Evolutionary conservation across 805 yeast species (phyloP).

Genomic region (Pachysolen tannophilus): DNA sequence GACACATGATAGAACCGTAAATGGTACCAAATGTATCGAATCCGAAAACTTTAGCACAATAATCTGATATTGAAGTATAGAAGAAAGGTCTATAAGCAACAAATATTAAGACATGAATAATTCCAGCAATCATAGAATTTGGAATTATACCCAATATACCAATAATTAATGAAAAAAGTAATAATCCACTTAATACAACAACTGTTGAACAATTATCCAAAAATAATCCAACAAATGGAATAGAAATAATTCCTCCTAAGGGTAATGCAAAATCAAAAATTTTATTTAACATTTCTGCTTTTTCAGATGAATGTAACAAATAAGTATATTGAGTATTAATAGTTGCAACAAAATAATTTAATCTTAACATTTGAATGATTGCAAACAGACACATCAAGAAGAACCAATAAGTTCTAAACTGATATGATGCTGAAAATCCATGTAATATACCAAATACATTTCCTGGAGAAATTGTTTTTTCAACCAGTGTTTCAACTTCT

Average conservation of each 20-base stretch:
- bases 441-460: slow-evolving; percentile 47
- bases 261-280: slow-evolving; percentile 48
- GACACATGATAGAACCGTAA: slow-evolving; percentile 77
- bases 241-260: slow-evolving; percentile 45
- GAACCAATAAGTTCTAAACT: slow-evolving; percentile 47
- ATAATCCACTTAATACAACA: slow-evolving; percentile 30
- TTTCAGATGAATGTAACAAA: slow-evolving; percentile 29
- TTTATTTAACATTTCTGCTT: slow-evolving; percentile 34
- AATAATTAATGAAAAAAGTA: slow-evolving; percentile 32
- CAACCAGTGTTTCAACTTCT: slow-evolving; percentile 33
- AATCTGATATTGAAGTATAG: slow-evolving; percentile 89
- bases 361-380: slow-evolving; percentile 48
- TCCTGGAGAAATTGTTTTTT: slow-evolving; percentile 24
- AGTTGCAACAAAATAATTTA: slow-evolving; percentile 53
- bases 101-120: slow-evolving; percentile 37
- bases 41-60: slow-evolving; percentile 88
- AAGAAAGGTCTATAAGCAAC: slow-evolving; percentile 82
- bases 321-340: slow-evolving; percentile 46
- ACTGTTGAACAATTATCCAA: slow-evolving; percentile 42
- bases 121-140: slow-evolving; percentile 30
- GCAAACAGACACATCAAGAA: slow-evolving; percentile 38
- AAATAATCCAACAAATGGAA: slow-evolving; percentile 46
- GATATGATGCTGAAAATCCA: slow-evolving; percentile 40
- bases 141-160: slow-evolving; percentile 42
- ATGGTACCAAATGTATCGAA: slow-evolving; percentile 87